Base-by-base conservation (phyloP, 2,329 filamentous ascomycete species). In the Sclerotinia spermophila region DNA sequence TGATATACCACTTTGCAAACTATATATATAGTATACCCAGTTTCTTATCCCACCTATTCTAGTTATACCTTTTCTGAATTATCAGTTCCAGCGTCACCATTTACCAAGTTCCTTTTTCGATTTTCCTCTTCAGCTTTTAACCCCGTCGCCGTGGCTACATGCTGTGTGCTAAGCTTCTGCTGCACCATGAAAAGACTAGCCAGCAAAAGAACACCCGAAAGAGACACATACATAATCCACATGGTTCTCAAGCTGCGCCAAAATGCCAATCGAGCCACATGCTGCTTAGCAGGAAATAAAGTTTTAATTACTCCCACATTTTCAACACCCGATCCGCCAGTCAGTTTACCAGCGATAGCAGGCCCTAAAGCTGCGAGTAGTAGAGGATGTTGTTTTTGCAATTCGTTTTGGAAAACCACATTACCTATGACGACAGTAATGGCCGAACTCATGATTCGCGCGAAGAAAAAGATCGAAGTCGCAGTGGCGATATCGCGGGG, bases 401-500 rank as follows among this genome's bases (percentile, higher is more conserved):
- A 48, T 48, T 53, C 48, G 44, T 77, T 75, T 55, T 84, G 82
- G 71, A 85, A 84, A 7, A 85, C 80, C 0, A 83, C 82, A 1
- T 83, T 82, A 35, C 82, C 83, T 19, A 84, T 73, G 3, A 85
- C 82, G n/a, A 84, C 77, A 0, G 82, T 82, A n/a, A 84, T 76
- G 0, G 83, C 79, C 56, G 80, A 82, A 15, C 82, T 79, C 15
- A n/a, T n/a, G n/a, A n/a, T n/a, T n/a, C n/a, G n/a, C n/a, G 82
- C 74, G 72, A 88, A 86, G 0, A 81, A 81, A 6, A 86, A 78
- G 0, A 85, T 85, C 0, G 85, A 83, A 0, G 85, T 87, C 0
- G 85, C 86, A 0, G 83, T 82, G 0, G 85, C 85, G 1, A 80
- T 80, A 61, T 76, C 71, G 6, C 64, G 68, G 60, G 73, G 73